phyloP scores from a whole-genome alignment of 2,329 filamentous ascomycete genomes.

The Fusarium falciforme region DNA sequence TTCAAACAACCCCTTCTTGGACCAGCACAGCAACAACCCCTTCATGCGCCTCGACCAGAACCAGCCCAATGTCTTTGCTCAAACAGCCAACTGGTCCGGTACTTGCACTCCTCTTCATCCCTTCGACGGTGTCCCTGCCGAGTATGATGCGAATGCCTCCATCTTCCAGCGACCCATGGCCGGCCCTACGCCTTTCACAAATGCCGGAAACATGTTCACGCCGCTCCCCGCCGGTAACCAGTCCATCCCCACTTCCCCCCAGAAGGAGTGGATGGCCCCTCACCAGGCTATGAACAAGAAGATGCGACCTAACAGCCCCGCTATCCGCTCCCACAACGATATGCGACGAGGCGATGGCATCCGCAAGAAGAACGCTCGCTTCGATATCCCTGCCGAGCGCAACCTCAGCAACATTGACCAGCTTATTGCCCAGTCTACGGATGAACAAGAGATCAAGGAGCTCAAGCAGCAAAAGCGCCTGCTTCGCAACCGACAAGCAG shows the following conservation, averaged over 20 bases:
- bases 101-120: constrained; percentile 79
- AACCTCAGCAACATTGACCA: constrained; percentile 96
- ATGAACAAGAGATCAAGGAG: constrained; percentile 96
- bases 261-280: constrained; percentile 68
- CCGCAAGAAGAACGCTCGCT: constrained; percentile 98
- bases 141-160: constrained; percentile 65
- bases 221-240: constrained; percentile 59
- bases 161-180: constrained; percentile 67
- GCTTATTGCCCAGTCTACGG: constrained; percentile 86
- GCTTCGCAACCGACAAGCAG: constrained; percentile 94
- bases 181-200: constrained; percentile 66
- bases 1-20: constrained; percentile 73
- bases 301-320: constrained; percentile 75
- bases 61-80: constrained; percentile 56
- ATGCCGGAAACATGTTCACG: constrained; percentile 65
- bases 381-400: constrained; percentile 94
- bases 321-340: constrained; percentile 80
- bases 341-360: constrained; percentile 86
- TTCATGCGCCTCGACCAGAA: constrained; percentile 73
- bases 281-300: constrained; percentile 66
- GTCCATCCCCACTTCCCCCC: constrained; percentile 66
- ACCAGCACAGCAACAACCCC: constrained; percentile 69
- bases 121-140: constrained; percentile 67
- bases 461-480: constrained; percentile 98
- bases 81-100: constrained; percentile 70